These are phyloP conservation scores for Blumeria graminis DNA, from an alignment of 2,329 filamentous ascomycete genomes.

Conservation along the genomic window DNA sequence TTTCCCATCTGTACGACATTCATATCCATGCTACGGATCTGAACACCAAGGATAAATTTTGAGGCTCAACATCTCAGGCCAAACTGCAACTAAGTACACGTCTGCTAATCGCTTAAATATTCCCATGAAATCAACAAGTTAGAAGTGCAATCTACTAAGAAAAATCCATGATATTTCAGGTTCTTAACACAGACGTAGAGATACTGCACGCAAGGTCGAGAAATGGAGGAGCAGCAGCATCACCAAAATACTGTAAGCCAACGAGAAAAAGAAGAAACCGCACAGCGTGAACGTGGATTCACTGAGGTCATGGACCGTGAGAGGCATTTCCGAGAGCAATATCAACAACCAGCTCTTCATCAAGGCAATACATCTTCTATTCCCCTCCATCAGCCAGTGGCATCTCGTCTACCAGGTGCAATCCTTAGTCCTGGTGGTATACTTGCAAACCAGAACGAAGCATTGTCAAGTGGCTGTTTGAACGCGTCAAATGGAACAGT, in stretches of 20 bases:
- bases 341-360: constrained; percentile 43
- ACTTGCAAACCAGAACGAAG: constrained; percentile 46
- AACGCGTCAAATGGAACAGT: constrained; percentile 15
- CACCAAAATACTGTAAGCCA: constrained; percentile 25
- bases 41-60: no score
- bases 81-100: no score
- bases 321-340: constrained; percentile 35
- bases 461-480: constrained; percentile 25
- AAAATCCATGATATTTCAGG: no score
- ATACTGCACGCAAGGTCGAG: no score
- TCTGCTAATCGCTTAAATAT: no score
- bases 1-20: no score
- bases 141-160: no score
- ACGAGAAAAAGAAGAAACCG: constrained; percentile 32
- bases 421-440: constrained; percentile 86
- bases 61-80: no score
- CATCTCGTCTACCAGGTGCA: constrained; percentile 51
- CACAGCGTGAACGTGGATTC: constrained; percentile 21
- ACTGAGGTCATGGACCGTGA: constrained; percentile 28
- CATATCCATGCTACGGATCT: no score
- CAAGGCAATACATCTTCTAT: constrained; percentile 76
- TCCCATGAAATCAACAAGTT: no score
- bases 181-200: no score
- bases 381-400: constrained; percentile 83
- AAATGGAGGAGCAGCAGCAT: constrained; percentile 19